Percentiles rank a stretch among this genome's conserved stretches.
Conservation (phyloP, 805 yeast species). For the Limtongia smithiae region DNA sequence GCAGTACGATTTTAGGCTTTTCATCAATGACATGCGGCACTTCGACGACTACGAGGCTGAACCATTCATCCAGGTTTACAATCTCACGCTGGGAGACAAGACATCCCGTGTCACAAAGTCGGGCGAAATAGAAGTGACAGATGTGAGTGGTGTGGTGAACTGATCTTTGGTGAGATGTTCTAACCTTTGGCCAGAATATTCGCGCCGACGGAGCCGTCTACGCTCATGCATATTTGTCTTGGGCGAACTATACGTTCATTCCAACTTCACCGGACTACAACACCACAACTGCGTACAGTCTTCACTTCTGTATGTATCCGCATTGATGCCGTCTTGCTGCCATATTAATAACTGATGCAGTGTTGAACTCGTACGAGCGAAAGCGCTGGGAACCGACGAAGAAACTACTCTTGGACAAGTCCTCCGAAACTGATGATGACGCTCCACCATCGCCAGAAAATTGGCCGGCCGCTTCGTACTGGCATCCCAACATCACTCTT, state of each 20-base stretch:
- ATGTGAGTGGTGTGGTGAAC: conserved; percentile 3
- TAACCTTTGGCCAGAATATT: conserved; percentile 13
- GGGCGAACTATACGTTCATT: conserved; percentile 21
- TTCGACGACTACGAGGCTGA: conserved; percentile 11
- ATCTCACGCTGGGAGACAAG: conserved; percentile 5
- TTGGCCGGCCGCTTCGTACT: too few species aligned
- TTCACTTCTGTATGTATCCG: conserved; percentile 19
- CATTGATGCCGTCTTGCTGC: conserved; percentile 16
- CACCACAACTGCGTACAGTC: conserved; percentile 21
- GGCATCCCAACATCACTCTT: conserved; percentile 42
- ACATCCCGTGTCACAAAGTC: conserved; percentile 3
- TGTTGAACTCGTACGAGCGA: conserved; percentile 36
- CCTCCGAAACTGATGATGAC: conserved; percentile 25
- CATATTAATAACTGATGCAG: conserved; percentile 20
- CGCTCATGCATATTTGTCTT: conserved; percentile 36
- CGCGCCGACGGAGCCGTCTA: conserved; percentile 38
- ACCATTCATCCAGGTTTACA: too few species aligned
- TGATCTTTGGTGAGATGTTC: neutral
- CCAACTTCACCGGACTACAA: conserved; percentile 28
- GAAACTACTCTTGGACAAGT: conserved; percentile 37
- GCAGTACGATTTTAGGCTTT: conserved; percentile 19
- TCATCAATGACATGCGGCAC: conserved; percentile 14
- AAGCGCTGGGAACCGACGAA: conserved; percentile 33
- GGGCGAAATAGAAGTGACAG: conserved; percentile 5
- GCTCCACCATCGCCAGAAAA: too few species aligned